Evolutionary conservation across 768 basidiomycete species (phyloP), one percentile per base, ranked within the genome.

Genomic region (Tricholoma hemisulphureum): DNA sequence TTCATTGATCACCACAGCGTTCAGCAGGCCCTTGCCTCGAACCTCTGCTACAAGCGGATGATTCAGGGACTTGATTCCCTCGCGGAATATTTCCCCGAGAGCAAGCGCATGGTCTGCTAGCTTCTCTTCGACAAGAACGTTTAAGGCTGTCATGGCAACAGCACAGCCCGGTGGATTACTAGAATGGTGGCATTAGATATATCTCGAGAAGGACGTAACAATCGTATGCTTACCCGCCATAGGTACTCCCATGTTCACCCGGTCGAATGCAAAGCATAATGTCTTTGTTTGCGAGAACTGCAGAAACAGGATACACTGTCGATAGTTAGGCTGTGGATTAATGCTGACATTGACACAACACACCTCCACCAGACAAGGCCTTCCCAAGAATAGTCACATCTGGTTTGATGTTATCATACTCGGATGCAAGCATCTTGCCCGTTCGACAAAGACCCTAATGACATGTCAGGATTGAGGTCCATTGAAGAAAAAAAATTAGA

Each of bases 131-230:
- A 88, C 76, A 41, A 99, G 85, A 16, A 99, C 96, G 34, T 88
- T 80, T 39, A 98, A 81, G 1, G 97, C 93, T 5, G 95, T 88
- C 73, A 94, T 91, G 31, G 95, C 89, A 6, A 97, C 92, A 16
- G 97, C 97, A 65, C 94, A 96, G 7, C 90, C 97, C 20, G 98
- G 80, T 0, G 97, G 96, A 70, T 97, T 98, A 34, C 93, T 91
- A 53, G 21, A 49, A 39, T 18, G 54, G 37, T 7, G 60, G 35
- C 24, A 43, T n/a, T 31, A 23, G 58, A 18, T 29, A 61, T 13
- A 52, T 45, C 20, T 35, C 48, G 49, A 23, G 46, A 28, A n/a
- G 18, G 26, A n/a, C 1, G n/a, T n/a, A n/a, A n/a, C n/a, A n/a
- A n/a, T n/a, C n/a, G n/a, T 51, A 46, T 11, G 74, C 87, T 57